A percentile compares a stretch with the other conserved stretches of the same genome.
Evolutionary conservation across 176 grass and related monocot species (phyloP).

Genomic region (Luzula sylvatica): DNA sequence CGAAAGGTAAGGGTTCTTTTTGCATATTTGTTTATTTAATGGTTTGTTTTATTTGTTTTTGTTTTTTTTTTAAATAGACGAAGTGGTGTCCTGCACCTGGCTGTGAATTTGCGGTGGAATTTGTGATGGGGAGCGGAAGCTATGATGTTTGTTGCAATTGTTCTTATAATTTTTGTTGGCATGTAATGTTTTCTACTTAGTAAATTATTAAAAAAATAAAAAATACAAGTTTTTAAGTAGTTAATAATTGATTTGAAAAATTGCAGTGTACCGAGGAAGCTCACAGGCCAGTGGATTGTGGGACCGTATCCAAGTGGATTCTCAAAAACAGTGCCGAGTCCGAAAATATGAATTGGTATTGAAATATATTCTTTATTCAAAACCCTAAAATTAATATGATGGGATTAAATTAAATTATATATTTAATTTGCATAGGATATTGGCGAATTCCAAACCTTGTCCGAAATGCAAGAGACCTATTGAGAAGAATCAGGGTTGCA

Average conservation of each 20-base stretch:
- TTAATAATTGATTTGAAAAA: slow-evolving; percentile 3
- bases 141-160: slow-evolving; percentile 94
- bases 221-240: neutral
- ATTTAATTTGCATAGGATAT: slow-evolving; percentile 75
- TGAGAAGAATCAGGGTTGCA: slow-evolving; percentile 99
- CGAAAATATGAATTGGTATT: slow-evolving; percentile 99
- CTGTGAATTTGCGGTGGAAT: slow-evolving; percentile 93
- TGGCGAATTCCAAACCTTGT: slow-evolving; percentile 98
- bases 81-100: slow-evolving; percentile 99
- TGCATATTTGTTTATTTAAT: neutral
- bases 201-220: slow-evolving; percentile 10
- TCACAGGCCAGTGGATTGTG: slow-evolving; percentile 94
- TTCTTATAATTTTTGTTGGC: slow-evolving; percentile 92
- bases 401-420: neutral
- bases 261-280: slow-evolving; percentile 95
- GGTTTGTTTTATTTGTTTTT: slow-evolving; percentile 21
- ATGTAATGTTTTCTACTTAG: slow-evolving; percentile 45
- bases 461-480: slow-evolving; percentile 98
- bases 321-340: slow-evolving; percentile 96
- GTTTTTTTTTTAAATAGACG: slow-evolving; percentile 49
- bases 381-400: slow-evolving; percentile 3
- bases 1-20: slow-evolving; percentile 44
- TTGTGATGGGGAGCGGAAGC: slow-evolving; percentile 83
- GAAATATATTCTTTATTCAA: slow-evolving; percentile 14
- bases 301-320: slow-evolving; percentile 96